Conservation (phyloP, 169 alveolate species). For the Cryptosporidium sp. region DNA sequence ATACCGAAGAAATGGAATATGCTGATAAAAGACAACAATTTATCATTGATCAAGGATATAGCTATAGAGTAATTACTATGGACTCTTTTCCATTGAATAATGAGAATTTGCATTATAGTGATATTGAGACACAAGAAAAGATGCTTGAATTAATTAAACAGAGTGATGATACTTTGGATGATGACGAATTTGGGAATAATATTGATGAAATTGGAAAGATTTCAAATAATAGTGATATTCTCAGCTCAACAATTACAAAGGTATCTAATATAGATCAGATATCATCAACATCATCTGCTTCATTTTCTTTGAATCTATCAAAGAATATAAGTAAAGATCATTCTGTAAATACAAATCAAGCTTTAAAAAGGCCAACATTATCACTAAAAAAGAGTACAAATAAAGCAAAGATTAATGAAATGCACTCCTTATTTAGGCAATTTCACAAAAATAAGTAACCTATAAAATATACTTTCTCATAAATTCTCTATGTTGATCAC, state of each 20-base stretch:
- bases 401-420: conserved; percentile 60
- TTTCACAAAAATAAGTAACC: conserved; percentile 51
- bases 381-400: conserved; percentile 22
- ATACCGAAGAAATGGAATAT: conserved; percentile 97
- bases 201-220: conserved; percentile 13
- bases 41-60: conserved; percentile 95
- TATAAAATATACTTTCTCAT: conserved; percentile 53
- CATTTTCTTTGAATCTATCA: conserved; percentile 5
- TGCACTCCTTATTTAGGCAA: conserved; percentile 66
- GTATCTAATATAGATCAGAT: conserved; percentile 33
- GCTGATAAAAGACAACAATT: conserved; percentile 97
- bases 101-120: conserved; percentile 46
- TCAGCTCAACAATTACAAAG: conserved; percentile 51
- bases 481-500: conserved; percentile 48
- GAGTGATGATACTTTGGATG: conserved; percentile 59
- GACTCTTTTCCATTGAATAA: conserved; percentile 62
- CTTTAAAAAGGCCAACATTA: conserved; percentile 35
- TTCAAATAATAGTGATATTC: conserved; percentile 26
- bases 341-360: not conserved
- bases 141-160: conserved; percentile 43
- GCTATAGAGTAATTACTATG: conserved; percentile 71
- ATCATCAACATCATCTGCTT: conserved; percentile 2
- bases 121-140: conserved; percentile 20
- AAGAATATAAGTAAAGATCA: not conserved
- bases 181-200: conserved; percentile 43